phyloP scores from a whole-genome alignment of 768 basidiomycete genomes.

The Podaxis carcinomalis region DNA sequence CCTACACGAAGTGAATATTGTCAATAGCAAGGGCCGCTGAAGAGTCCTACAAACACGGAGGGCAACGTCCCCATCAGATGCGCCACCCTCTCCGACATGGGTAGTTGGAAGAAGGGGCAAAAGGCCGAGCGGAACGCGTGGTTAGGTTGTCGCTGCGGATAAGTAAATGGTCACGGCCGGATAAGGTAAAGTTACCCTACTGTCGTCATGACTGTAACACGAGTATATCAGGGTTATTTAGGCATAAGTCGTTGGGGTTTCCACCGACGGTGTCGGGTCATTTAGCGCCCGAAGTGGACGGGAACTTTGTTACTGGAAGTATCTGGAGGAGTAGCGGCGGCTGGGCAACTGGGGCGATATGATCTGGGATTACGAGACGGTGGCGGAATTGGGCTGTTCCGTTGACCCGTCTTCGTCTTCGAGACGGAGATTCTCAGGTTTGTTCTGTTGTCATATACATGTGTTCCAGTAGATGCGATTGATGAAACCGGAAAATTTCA shows the following conservation, averaged over 20 bases:
- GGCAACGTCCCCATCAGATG: background rate
- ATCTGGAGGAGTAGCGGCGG: background rate
- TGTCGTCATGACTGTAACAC: background rate
- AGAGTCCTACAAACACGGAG: slow-evolving; percentile 2
- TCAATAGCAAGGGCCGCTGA: background rate
- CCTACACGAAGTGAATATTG: background rate
- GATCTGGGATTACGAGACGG: too few relatives aligned
- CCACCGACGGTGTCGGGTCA: slow-evolving; percentile 5
- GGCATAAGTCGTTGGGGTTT: too few relatives aligned
- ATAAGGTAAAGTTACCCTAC: background rate
- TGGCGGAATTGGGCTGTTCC: background rate
- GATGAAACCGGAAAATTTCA: background rate
- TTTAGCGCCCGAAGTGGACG: slow-evolving; percentile 3
- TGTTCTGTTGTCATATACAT: background rate
- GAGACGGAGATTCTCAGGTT: background rate
- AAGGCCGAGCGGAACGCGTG: background rate
- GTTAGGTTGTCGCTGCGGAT: background rate
- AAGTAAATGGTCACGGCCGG: background rate
- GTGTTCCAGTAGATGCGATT: background rate
- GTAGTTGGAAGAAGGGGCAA: background rate
- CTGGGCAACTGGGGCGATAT: background rate
- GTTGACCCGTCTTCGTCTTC: background rate
- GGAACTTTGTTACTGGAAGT: background rate
- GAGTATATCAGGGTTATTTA: background rate
- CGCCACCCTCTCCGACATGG: background rate